Conservation (phyloP, 306 rosid genomes). For the Luffa aegyptiaca region DNA sequence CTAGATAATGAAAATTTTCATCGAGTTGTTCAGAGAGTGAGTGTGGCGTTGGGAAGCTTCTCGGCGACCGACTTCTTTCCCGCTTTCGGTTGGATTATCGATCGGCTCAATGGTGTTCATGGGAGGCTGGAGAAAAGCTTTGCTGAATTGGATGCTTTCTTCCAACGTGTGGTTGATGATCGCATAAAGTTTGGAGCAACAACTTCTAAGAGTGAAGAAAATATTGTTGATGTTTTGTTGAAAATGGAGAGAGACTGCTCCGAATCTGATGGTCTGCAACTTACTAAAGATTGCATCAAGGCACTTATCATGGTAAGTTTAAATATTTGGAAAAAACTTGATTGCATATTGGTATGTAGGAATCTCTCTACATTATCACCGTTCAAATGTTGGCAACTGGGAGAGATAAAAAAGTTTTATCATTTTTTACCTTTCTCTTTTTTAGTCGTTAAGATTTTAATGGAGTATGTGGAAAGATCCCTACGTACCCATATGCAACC, state of each 20-base stretch:
- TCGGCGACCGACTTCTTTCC: slow-evolving; percentile 16
- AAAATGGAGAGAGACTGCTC: background rate
- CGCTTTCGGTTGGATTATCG: slow-evolving; percentile 26
- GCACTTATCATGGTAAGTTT: slow-evolving; percentile 27
- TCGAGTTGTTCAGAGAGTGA: background rate
- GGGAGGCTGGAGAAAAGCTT: slow-evolving; percentile 24
- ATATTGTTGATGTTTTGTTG: slow-evolving; percentile 19
- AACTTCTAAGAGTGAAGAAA: background rate
- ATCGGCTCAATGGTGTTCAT: slow-evolving; percentile 15
- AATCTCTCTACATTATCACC: too few species aligned
- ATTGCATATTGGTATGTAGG: too few species aligned
- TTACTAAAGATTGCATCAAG: slow-evolving; percentile 23
- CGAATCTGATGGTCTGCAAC: background rate
- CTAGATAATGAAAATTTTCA: slow-evolving; percentile 4
- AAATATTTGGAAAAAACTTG: too few species aligned
- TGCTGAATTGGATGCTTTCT: slow-evolving; percentile 32
- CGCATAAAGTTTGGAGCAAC: slow-evolving; percentile 3
- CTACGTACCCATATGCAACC: too few species aligned
- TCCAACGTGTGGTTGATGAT: slow-evolving; percentile 27
- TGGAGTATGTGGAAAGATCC: too few species aligned
- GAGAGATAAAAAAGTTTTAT: too few species aligned
- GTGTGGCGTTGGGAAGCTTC: slow-evolving; percentile 21
- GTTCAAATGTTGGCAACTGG: too few species aligned
- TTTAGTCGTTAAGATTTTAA: too few species aligned
- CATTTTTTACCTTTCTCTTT: too few species aligned